A percentile compares a stretch with the other conserved stretches of the same genome.
These are phyloP conservation scores for Glaciozyma antarctica DNA, from an alignment of 768 basidiomycete species.

Conservation along the genomic window DNA sequence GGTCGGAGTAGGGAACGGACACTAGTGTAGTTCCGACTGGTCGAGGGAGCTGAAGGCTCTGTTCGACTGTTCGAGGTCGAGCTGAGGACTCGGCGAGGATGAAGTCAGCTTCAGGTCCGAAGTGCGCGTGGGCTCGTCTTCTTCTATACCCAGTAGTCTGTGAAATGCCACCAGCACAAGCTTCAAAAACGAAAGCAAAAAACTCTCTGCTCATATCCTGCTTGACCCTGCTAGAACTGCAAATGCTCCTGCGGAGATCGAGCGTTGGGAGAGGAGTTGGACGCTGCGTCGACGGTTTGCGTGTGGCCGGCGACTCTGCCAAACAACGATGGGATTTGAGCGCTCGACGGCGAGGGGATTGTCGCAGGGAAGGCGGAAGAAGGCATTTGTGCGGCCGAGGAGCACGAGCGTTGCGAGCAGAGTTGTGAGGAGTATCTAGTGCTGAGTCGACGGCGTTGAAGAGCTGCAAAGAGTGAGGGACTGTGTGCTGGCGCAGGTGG, in stretches of 20 bases:
- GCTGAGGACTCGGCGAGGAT: conserved; percentile 1
- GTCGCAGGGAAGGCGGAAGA: not conserved
- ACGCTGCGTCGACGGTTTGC: conserved; percentile 38
- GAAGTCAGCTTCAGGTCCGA: not conserved
- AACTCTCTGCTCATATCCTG: conserved; percentile 17
- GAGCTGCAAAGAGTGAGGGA: too few relatives aligned
- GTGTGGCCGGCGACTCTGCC: conserved; percentile 35
- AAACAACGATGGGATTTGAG: conserved; percentile 39
- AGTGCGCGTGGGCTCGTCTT: not conserved
- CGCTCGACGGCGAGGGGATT: conserved; percentile 27
- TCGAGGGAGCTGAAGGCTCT: conserved; percentile 34
- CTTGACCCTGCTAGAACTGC: conserved; percentile 32
- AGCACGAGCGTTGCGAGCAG: not conserved
- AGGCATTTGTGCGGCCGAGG: not conserved
- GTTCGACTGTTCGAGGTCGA: conserved; percentile 36
- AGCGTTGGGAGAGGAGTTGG: conserved; percentile 33
- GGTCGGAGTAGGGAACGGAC: conserved; percentile 21
- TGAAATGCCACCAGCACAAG: too few relatives aligned
- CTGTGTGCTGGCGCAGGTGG: too few relatives aligned
- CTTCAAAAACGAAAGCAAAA: conserved; percentile 19
- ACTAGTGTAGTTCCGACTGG: conserved; percentile 32
- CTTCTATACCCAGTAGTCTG: conserved; percentile 8
- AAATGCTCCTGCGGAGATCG: conserved; percentile 29
- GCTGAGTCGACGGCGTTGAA: not conserved
- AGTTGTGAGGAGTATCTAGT: not conserved